Conservation (phyloP, 768 basidiomycete genomes). For the Termitomyces titanicus region DNA sequence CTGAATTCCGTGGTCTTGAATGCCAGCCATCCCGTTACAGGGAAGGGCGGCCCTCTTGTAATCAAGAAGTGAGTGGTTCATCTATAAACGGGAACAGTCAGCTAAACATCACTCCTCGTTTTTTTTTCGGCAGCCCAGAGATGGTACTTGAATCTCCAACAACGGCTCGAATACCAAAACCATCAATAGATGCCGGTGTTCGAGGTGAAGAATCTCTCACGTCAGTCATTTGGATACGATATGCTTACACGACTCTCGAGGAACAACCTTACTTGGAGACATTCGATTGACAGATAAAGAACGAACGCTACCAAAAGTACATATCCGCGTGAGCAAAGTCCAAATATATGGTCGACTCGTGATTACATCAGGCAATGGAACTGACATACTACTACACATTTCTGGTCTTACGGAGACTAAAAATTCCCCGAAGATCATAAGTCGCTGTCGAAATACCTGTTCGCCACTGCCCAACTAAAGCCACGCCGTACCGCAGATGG, state of each 20-base stretch:
- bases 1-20: background rate
- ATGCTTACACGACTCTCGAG: slow-evolving; percentile 3
- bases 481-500: slow-evolving; percentile 41
- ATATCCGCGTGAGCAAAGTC: background rate
- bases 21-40: background rate
- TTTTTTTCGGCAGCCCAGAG: background rate
- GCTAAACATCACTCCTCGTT: background rate
- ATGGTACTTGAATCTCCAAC: background rate
- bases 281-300: background rate
- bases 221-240: background rate
- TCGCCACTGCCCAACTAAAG: slow-evolving; percentile 54
- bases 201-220: background rate
- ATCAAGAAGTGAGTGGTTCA: too few relatives aligned
- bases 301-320: background rate
- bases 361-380: background rate
- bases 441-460: slow-evolving; percentile 29
- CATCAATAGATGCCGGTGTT: background rate
- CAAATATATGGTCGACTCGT: background rate
- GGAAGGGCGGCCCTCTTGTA: too few relatives aligned
- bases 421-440: slow-evolving; percentile 46
- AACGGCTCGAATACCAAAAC: background rate
- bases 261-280: background rate
- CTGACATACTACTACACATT: slow-evolving; percentile 12
- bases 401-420: slow-evolving; percentile 47
- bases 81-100: background rate